Base-by-base conservation (phyloP, 106 monocot genomes). In the Allium fistulosum region DNA sequence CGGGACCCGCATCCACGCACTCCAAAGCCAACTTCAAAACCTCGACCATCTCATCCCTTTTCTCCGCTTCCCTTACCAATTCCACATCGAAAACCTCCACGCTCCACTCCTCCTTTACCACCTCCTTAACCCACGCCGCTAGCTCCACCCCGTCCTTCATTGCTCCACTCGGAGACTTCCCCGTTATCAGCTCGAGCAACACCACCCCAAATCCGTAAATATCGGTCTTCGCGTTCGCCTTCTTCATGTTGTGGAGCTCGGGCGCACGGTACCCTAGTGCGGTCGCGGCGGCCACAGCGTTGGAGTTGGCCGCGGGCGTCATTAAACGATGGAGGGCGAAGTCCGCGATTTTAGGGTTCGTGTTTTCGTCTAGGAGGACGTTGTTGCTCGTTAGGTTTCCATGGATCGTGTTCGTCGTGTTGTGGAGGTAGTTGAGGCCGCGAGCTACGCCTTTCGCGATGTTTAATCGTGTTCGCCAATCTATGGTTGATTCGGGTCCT, bases 91-190 rank as follows among this genome's bases (percentile, higher is more conserved):
- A 96, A 64, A 95, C 88, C 81, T 91, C 91, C 26, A 74, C 84
- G 10, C 88, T 95, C 91, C 95, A 91, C 78, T 95, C 95, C 77
- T 95, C 85, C 60, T 88, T 84, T 67, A 95, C 88, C 22, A 86
- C 85, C 14, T 84, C 85, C 13, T 87, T 91, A 12, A 91, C 95
- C 95, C 95, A 88, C 75, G 85, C 79, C 52, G 95, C 91, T 79
- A 95, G 73, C 48, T 88, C 91, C 22, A 81, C 69, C 47, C 94
- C 94, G 18, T 91, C 83, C 45, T 91, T 85, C 66, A 79, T 77
- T 28, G 85, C 53, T 37, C 85, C 91, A 8, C 86, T 83, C 0
- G 95, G 95, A 0, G 91, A 85, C 52, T 95, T 95, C 7, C 95
- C 91, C 1, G 95, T 95, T 22, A 95, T 74, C 26, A 95, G 75